Evolutionary conservation across 441 rosid species (phyloP), one percentile per base, ranked within the genome.

Genomic region (Erodium texanum): DNA sequence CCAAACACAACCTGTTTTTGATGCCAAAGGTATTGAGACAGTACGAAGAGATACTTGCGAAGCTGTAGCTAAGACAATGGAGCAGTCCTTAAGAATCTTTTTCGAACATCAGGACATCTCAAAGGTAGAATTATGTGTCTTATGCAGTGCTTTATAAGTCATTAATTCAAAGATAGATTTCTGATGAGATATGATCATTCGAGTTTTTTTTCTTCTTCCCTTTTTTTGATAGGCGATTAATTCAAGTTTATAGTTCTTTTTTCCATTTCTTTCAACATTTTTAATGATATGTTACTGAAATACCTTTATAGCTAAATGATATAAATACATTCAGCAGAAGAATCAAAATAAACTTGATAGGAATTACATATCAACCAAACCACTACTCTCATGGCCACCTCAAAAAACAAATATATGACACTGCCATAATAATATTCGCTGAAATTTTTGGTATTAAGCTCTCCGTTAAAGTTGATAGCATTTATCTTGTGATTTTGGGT

Each of bases 21-120:
- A 94, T 82, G 99, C 99, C 71, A 94, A 92, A 80, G 99, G 99
- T 63, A 92, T 92, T 34, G 99, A 94, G 82, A 89, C 99, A 71
- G 98, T 94, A 74, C 90, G 99, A 24, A 82, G 99, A 78, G 98
- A 94, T 82, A 86, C 96, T 20, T 94, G 99, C 71, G 80, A 66
- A 62, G 99, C 90, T 66, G 99, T 94, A 59, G 72, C 97, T 69
- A 94, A 92, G 79, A 82, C 86, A 65, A 78, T 94, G 99, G 98
- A 92, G 82, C 89, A 85, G 79, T 89, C 98, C 22, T 71, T 92
- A 76, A 87, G 90, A 82, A 80, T 82, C 76, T 92, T 83, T 74
- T 94, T 94, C 67, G 90, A 94, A 68, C 81, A 69, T 67, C 92
- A 86, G 69, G 82, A 86, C 66, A 82, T 87, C 73, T 77, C 79